Conservation (phyloP, 108 stramenopile genomes). For the Cyclotella cryptica region DNA sequence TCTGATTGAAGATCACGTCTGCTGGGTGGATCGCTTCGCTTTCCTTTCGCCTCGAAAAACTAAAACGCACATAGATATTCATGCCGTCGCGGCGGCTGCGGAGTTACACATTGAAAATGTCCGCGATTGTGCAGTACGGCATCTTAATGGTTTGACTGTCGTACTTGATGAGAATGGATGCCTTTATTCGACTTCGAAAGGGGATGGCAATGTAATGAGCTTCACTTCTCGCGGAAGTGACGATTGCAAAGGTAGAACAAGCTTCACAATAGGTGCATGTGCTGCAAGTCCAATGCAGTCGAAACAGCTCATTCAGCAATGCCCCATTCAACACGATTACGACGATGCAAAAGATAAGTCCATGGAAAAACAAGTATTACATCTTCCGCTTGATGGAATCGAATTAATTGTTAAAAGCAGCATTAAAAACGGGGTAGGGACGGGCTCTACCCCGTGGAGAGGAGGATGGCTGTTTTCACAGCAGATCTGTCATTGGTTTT, state of each 20-base stretch:
- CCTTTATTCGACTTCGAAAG: neutral
- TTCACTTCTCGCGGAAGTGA: neutral
- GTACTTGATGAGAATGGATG: constrained; percentile 1
- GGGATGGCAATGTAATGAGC: neutral
- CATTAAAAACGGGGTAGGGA: constrained; percentile 5
- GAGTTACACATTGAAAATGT: constrained; percentile 24
- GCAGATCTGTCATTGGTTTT: constrained; percentile 15
- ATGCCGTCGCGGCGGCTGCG: neutral
- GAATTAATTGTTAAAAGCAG: neutral
- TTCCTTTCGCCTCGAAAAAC: neutral
- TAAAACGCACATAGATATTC: no score
- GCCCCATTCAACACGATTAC: constrained; percentile 15
- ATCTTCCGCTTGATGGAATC: neutral
- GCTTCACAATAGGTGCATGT: constrained; percentile 5
- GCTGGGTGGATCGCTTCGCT: constrained; percentile 25
- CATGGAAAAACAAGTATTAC: constrained; percentile 9
- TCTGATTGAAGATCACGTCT: constrained; percentile 22
- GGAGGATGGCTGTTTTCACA: constrained; percentile 6
- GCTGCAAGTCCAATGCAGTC: neutral
- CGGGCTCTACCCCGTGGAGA: constrained; percentile 12
- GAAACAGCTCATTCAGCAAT: constrained; percentile 2
- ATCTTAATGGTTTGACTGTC: constrained; percentile 5
- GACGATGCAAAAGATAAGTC: neutral
- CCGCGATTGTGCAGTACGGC: constrained; percentile 11
- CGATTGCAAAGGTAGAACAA: no score